Evolutionary conservation across 2,329 filamentous ascomycete species (phyloP).

Genomic region (Colletotrichum sp.): DNA sequence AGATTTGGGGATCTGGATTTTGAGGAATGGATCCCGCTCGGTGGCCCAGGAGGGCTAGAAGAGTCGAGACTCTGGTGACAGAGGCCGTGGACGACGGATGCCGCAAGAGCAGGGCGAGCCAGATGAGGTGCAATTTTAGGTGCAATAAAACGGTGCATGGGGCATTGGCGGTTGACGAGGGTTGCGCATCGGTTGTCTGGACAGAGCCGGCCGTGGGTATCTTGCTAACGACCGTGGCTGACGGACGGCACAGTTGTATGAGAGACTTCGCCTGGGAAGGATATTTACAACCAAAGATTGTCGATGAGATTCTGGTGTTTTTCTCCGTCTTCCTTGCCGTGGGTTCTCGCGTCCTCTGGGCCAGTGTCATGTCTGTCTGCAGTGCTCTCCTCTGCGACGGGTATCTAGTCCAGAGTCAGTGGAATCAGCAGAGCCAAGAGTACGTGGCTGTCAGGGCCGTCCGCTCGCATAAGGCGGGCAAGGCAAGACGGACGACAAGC

Average conservation of each 20-base stretch:
- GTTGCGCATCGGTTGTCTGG: neutral
- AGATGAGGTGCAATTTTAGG: constrained; percentile 18
- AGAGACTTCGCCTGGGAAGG: neutral
- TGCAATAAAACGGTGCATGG: constrained; percentile 18
- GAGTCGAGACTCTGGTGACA: constrained; percentile 14
- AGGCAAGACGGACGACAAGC: neutral
- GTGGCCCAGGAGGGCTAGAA: constrained; percentile 3
- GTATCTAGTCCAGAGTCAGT: neutral
- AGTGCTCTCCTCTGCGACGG: neutral
- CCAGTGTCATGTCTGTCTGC: neutral
- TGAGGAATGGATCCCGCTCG: neutral
- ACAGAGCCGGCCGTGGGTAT: neutral
- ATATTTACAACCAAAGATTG: neutral
- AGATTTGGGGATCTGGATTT: neutral
- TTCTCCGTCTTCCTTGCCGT: neutral
- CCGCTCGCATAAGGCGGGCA: neutral
- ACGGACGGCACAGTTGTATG: neutral
- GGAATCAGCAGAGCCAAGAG: neutral
- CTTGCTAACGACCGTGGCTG: neutral
- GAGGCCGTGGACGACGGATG: neutral
- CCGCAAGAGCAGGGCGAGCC: constrained; percentile 2
- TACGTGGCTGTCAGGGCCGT: neutral
- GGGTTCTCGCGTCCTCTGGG: neutral
- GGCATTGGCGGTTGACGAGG: neutral
- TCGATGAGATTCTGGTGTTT: neutral